phyloP scores from a whole-genome alignment of 192 early-diverging fungal species.

The Dissophora ornata region DNA sequence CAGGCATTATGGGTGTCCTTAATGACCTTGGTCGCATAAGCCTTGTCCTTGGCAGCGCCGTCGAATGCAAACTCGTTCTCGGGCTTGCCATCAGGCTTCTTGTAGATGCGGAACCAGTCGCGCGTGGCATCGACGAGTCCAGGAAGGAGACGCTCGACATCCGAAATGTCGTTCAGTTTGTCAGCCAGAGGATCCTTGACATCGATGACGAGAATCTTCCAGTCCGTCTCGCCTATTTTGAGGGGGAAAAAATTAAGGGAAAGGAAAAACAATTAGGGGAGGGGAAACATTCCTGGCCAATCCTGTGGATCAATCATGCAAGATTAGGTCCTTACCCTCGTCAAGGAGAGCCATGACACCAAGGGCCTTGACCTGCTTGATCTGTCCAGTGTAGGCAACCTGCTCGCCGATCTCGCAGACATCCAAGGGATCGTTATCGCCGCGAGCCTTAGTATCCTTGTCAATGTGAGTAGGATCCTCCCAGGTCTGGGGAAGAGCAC shows the following conservation, averaged over 20 bases:
- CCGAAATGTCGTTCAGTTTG: conserved; percentile 98
- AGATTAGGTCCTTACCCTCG: conserved; percentile 69
- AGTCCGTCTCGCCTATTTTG: conserved; percentile 89
- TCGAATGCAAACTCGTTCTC: conserved; percentile 99
- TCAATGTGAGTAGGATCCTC: conserved; percentile 92
- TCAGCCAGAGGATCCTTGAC: conserved; percentile 96
- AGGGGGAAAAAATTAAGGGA: not conserved
- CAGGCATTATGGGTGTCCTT: conserved; percentile 94
- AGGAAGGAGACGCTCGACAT: conserved; percentile 96
- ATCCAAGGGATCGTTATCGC: conserved; percentile 98
- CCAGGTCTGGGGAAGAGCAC: conserved; percentile 99
- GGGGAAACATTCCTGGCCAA: not conserved
- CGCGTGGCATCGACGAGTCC: conserved; percentile 95
- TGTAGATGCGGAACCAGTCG: conserved; percentile 99
- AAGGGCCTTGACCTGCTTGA: conserved; percentile 99
- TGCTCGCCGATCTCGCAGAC: conserved; percentile 98
- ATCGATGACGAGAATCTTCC: conserved; percentile 99
- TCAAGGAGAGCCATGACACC: conserved; percentile 98
- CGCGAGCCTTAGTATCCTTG: conserved; percentile 93
- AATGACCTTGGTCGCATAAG: conserved; percentile 90
- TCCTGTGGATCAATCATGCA: not conserved
- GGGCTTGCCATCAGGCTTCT: conserved; percentile 99
- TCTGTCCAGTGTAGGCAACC: conserved; percentile 90
- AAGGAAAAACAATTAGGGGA: conserved; percentile 1
- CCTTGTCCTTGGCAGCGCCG: conserved; percentile 82